Evolutionary conservation across 106 monocot genomes (phyloP), one percentile per base, ranked within the genome.

Genomic region (Apostasia ramifera): DNA sequence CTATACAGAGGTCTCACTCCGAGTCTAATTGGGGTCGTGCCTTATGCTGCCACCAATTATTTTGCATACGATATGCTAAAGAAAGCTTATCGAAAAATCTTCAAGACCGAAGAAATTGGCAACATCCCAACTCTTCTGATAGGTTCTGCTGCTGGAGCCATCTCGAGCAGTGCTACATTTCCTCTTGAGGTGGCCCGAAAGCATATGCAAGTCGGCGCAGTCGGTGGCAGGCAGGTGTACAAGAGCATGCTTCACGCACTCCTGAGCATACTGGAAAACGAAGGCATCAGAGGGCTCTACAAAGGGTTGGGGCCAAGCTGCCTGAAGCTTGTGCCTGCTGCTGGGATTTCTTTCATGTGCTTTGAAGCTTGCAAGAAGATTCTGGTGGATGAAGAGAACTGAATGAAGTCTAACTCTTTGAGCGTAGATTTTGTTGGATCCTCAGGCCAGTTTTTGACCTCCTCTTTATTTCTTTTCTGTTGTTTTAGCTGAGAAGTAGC

Each of bases 321-420:
- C 71, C 83, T 97, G 72, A 97, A 97, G 79, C 49, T 97, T 71
- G 81, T 89, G 26, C 95, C 95, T 53, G 92, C 95, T 53, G 95
- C 95, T 1, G 95, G 95, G 39, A 97, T 97, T 69, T 89, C 89
- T 0, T 97, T 97, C 81, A 92, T 97, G 95, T 97, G 95, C 66
- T 97, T 92, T 52, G 95, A 97, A 74, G 92, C 92, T 59, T 92
- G 89, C 82, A 97, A 97, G 85, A 97, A 89, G 78, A 81, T 92
- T 52, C 62, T 97, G 67, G 76, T 86, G 3, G 92, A 97, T 26
- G 76, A 82, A 38, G 82, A 87, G 4, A 70, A 79, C 39, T 44
- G n/a, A 12, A 40, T 60, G 8, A n/a, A 56, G 14, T 14, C 4
- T 11, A 4, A 13, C 4, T 13, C 14, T 56, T 0, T 56, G 4